phyloP scores from a whole-genome alignment of 345 rosid species.

The Firmiana major region DNA sequence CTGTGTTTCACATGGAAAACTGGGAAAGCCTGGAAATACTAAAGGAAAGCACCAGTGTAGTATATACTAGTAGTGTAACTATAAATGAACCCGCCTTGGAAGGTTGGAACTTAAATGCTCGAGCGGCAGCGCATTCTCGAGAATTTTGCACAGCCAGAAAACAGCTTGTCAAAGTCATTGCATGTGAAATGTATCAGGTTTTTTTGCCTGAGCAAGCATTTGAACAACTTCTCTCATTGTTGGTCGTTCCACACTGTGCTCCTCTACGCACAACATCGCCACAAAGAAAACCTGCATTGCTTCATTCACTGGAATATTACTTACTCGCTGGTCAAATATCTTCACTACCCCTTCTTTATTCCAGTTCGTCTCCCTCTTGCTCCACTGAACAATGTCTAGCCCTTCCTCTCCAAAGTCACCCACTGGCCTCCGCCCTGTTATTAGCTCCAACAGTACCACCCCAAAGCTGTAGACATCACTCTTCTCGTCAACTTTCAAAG shows the following conservation, averaged over 20 bases:
- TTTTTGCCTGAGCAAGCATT: constrained; percentile 74
- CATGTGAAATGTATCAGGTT: constrained; percentile 41
- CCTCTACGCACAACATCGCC: constrained; percentile 82
- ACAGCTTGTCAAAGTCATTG: constrained; percentile 18
- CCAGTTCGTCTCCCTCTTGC: constrained; percentile 47
- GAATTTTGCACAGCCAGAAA: background rate
- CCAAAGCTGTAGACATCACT: constrained; percentile 95
- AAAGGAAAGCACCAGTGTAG: background rate
- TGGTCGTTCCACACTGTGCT: constrained; percentile 88
- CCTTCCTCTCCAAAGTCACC: constrained; percentile 84
- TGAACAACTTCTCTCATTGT: constrained; percentile 94
- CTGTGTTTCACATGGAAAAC: background rate
- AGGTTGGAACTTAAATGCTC: background rate
- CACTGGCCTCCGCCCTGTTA: constrained; percentile 75
- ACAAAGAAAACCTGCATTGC: constrained; percentile 80
- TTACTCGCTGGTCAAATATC: constrained; percentile 57
- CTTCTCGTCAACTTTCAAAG: constrained; percentile 78
- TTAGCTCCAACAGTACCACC: constrained; percentile 72
- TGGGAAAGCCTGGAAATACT: background rate
- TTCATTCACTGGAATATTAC: constrained; percentile 53
- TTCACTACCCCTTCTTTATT: constrained; percentile 57
- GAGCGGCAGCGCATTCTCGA: background rate
- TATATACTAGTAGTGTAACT: background rate
- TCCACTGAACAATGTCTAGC: constrained; percentile 90
- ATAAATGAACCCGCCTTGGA: background rate